A percentile compares a stretch with the other conserved stretches of the same genome.
These are phyloP conservation scores for Macrolepiota fuliginosa DNA, from an alignment of 768 basidiomycete species.

Conservation along the genomic window DNA sequence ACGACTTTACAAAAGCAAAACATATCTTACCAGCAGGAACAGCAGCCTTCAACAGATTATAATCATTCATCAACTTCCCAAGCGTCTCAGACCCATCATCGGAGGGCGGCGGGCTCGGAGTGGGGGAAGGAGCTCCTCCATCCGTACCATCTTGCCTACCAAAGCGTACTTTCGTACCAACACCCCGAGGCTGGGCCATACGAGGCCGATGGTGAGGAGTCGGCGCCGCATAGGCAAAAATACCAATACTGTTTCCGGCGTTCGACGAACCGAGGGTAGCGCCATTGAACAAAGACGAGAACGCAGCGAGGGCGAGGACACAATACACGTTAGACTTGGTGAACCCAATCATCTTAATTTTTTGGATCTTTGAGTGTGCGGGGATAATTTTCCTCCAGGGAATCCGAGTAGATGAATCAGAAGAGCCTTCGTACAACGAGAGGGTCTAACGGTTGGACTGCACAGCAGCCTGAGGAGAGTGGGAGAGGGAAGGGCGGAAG, in stretches of 20 bases:
- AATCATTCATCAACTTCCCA: background rate
- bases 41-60: background rate
- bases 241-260: background rate
- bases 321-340: background rate
- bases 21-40: background rate
- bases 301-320: background rate
- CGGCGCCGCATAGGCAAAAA: background rate
- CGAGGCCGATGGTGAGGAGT: background rate
- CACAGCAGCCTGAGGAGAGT: background rate
- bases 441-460: background rate
- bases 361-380: background rate
- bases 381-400: slow-evolving; percentile 3
- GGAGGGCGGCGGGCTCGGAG: background rate
- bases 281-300: background rate
- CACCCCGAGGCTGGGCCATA: background rate
- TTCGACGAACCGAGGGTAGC: background rate
- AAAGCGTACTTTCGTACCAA: background rate
- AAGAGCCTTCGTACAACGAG: background rate
- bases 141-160: background rate
- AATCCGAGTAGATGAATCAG: background rate
- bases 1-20: background rate
- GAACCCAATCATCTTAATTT: background rate
- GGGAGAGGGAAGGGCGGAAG: background rate
- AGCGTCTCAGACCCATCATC: background rate
- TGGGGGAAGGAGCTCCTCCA: background rate